Conservation (phyloP, 1,284 basidiomycete species). For the Hemileia vastatrix region DNA sequence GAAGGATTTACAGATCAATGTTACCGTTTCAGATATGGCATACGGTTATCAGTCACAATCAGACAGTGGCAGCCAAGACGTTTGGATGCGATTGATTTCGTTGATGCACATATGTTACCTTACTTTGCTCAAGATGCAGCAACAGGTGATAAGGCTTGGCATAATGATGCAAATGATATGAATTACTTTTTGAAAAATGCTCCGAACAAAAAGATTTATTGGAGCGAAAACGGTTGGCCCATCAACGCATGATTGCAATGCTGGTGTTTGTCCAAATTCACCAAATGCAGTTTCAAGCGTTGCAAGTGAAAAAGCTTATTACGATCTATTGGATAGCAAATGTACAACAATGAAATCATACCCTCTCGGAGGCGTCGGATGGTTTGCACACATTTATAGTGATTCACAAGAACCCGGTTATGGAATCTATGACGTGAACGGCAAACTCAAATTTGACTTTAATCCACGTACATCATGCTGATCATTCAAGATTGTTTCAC, state of each 20-base stretch:
- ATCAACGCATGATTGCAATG: slow-evolving; percentile 26
- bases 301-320: slow-evolving; percentile 47
- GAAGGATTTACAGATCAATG: slow-evolving; percentile 53
- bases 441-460: slow-evolving; percentile 9
- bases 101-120: slow-evolving; percentile 61
- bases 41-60: background rate
- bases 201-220: slow-evolving; percentile 52
- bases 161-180: slow-evolving; percentile 54
- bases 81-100: slow-evolving; percentile 56
- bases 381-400: slow-evolving; percentile 69
- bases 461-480: slow-evolving; percentile 6
- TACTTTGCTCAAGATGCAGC: slow-evolving; percentile 58
- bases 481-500: too few relatives aligned
- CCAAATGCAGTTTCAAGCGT: slow-evolving; percentile 28
- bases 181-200: slow-evolving; percentile 52
- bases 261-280: slow-evolving; percentile 31
- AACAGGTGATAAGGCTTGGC: slow-evolving; percentile 57
- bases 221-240: slow-evolving; percentile 35
- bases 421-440: slow-evolving; percentile 7
- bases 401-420: slow-evolving; percentile 52
- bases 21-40: slow-evolving; percentile 53
- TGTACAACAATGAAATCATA: slow-evolving; percentile 50
- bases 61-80: slow-evolving; percentile 43
- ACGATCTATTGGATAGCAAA: slow-evolving; percentile 54
- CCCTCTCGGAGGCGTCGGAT: slow-evolving; percentile 49